Evolutionary conservation across 495 filamentous ascomycete species (phyloP).

Genomic region (Sordaria brevicollis): DNA sequence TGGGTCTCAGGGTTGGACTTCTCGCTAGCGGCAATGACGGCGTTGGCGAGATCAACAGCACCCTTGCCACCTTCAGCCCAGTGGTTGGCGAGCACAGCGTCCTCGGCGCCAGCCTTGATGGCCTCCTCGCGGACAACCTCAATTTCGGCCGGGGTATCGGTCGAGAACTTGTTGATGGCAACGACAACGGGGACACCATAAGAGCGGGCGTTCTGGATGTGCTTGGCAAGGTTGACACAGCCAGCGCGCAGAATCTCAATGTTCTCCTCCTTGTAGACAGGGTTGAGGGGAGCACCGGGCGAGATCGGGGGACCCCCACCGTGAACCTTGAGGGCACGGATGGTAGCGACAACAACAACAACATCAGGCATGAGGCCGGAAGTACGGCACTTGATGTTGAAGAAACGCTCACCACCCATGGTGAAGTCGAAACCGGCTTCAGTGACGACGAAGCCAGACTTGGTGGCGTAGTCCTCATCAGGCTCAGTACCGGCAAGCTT

Average conservation of each 20-base stretch:
- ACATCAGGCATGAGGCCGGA: conserved; percentile 87
- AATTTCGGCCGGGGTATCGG: conserved; percentile 89
- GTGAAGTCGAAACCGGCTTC: conserved; percentile 99
- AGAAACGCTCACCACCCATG: conserved; percentile 98
- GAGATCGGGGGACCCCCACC: conserved; percentile 88
- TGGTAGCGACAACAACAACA: conserved; percentile 90
- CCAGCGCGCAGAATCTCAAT: conserved; percentile 80
- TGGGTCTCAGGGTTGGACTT: conserved; percentile 68
- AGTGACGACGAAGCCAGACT: conserved; percentile 91
- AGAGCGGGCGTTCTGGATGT: conserved; percentile 75
- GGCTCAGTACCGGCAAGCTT: conserved; percentile 92
- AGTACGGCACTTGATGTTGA: conserved; percentile 98
- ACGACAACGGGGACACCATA: conserved; percentile 96
- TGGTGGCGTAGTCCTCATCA: conserved; percentile 78
- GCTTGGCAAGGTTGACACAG: conserved; percentile 89
- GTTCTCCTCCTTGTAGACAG: conserved; percentile 88
- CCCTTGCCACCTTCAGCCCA: conserved; percentile 94
- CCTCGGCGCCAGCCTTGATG: conserved; percentile 83
- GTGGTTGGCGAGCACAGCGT: conserved; percentile 89
- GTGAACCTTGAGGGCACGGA: conserved; percentile 92
- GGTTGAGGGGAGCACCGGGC: conserved; percentile 68
- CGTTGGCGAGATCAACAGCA: conserved; percentile 80
- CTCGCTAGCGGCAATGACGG: conserved; percentile 69
- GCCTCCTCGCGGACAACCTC: conserved; percentile 81
- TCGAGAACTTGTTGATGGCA: conserved; percentile 91